Evolutionary conservation across 352 stramenopile species (phyloP), one percentile per base, ranked within the genome.

Genomic region (Phytophthora chlamydospora): DNA sequence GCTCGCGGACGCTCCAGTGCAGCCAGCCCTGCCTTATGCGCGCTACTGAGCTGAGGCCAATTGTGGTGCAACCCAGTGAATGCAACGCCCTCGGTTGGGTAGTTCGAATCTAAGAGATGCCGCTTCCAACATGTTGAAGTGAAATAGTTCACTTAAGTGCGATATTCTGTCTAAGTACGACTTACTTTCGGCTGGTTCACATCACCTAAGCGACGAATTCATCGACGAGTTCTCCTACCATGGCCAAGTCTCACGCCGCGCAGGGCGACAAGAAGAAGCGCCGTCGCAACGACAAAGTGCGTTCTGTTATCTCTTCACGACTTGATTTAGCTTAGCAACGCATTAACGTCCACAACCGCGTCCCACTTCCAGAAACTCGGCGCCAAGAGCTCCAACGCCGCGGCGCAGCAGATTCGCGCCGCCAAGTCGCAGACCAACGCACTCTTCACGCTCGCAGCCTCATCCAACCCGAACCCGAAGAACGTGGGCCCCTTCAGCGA

Each of bases 381-480:
- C 14, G 32, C 40, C 31, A 45, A 39, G 17, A 55, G 32, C 19
- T 45, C 52, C 1, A 59, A 65, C 39, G 47, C 57, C 19, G 50
- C 41, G 17, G 6, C 52, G 14, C 50, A 72, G 38, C 67, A 76
- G 31, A 63, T 73, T 58, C 62, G 68, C 41, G 65, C 68, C 4
- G 59, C 62, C 56, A 90, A 90, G 68, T 73, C 76, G 32, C 80
- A 91, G 59, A 80, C 76, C 34, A 90, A 90, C 53, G 76, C 75
- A 41, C 67, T 93, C 53, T 83, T 93, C 44, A 79, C 78, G 6
- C 60, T 93, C 29, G 77, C 85, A 16, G 82, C 75, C 40, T 78
- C 78, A 2, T 91, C 83, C 24, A 95, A 95, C 51, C 85, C 88
- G 2, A 96, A 96, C 67, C 88, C 88, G 27, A 92, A 91, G 68